These are phyloP conservation scores for Cercospora sp. DNA, from an alignment of 2,329 filamentous ascomycete genomes.

Conservation along the genomic window DNA sequence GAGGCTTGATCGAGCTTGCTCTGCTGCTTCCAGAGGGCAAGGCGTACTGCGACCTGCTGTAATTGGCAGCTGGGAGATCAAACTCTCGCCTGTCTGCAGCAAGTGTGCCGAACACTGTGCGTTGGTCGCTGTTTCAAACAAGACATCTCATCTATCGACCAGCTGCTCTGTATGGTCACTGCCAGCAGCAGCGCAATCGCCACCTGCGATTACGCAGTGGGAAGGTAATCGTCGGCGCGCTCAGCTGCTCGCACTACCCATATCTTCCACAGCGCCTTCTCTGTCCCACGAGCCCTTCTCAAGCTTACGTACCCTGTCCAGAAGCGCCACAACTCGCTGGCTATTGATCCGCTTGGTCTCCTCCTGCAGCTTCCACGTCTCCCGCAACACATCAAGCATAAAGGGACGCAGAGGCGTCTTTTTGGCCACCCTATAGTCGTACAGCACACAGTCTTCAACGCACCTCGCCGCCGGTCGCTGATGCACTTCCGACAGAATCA, in stretches of 20 bases:
- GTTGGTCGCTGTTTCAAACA: background rate
- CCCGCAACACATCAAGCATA: slow-evolving; percentile 60
- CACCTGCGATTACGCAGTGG: background rate
- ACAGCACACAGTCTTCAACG: slow-evolving; percentile 75
- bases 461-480: slow-evolving; percentile 72
- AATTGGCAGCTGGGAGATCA: background rate
- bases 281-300: slow-evolving; percentile 76
- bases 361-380: slow-evolving; percentile 63
- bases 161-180: background rate
- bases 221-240: background rate
- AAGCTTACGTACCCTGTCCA: slow-evolving; percentile 59
- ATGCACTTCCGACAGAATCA: slow-evolving; percentile 73
- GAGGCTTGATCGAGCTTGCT: slow-evolving; percentile 10
- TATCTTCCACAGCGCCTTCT: slow-evolving; percentile 63
- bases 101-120: slow-evolving; percentile 3
- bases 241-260: slow-evolving; percentile 22
- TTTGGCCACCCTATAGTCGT: slow-evolving; percentile 65
- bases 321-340: slow-evolving; percentile 56
- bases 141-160: slow-evolving; percentile 1
- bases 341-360: slow-evolving; percentile 56
- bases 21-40: background rate
- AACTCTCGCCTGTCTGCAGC: background rate
- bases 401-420: slow-evolving; percentile 62
- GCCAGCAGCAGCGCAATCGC: background rate
- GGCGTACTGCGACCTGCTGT: background rate